A percentile compares a stretch with the other conserved stretches of the same genome.
These are phyloP conservation scores for Butyriboletus loyo DNA, from an alignment of 768 basidiomycete species.

Conservation along the genomic window DNA sequence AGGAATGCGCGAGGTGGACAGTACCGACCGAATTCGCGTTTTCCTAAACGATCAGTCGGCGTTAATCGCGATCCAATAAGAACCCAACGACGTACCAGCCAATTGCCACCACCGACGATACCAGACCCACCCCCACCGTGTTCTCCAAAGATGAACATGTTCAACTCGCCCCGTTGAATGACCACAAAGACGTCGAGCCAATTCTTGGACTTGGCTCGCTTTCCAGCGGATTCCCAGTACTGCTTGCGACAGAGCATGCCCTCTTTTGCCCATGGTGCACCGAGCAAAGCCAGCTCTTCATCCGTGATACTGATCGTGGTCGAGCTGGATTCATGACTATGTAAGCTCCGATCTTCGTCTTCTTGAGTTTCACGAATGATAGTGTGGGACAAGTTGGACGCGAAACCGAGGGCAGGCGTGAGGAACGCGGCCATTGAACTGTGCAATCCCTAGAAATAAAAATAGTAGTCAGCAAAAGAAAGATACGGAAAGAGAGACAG, in stretches of 20 bases:
- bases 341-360: slow-evolving; percentile 69
- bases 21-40: slow-evolving; percentile 86
- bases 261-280: slow-evolving; percentile 99
- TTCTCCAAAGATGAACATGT: slow-evolving; percentile 94
- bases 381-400: slow-evolving; percentile 91
- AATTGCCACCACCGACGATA: slow-evolving; percentile 93
- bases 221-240: slow-evolving; percentile 85
- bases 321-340: slow-evolving; percentile 61
- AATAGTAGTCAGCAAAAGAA: slow-evolving; percentile 10
- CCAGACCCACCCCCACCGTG: slow-evolving; percentile 56
- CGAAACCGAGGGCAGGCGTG: slow-evolving; percentile 90
- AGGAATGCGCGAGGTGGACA: slow-evolving; percentile 79
- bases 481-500: neutral
- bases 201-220: slow-evolving; percentile 80
- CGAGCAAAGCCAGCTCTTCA: slow-evolving; percentile 91
- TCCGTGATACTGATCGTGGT: slow-evolving; percentile 87
- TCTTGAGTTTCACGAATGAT: slow-evolving; percentile 96
- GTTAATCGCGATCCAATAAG: neutral
- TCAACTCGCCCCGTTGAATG: slow-evolving; percentile 89
- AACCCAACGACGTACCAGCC: slow-evolving; percentile 70
- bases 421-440: slow-evolving; percentile 68
- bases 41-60: slow-evolving; percentile 47
- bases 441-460: slow-evolving; percentile 47
- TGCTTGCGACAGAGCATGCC: slow-evolving; percentile 94
- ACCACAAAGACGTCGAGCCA: slow-evolving; percentile 98